These are phyloP conservation scores for Hebeloma cylindrosporum DNA, from an alignment of 768 basidiomycete species.

Conservation along the genomic window DNA sequence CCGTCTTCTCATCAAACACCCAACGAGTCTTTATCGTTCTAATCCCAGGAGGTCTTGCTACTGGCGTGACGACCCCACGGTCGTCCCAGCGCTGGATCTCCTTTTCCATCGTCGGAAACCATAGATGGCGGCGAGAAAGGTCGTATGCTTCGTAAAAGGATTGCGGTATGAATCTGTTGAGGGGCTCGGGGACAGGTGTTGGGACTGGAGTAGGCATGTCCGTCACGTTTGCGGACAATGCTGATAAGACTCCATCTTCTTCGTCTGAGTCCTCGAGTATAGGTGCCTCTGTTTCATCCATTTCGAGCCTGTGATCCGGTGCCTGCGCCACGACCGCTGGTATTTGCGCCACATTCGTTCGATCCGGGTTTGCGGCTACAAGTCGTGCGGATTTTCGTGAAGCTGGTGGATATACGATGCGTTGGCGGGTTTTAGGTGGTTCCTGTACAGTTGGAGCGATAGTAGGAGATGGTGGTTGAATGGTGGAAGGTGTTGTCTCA, in stretches of 20 bases:
- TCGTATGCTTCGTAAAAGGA: constrained; percentile 1
- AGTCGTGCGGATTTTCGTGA: not conserved
- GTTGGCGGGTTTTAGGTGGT: not conserved
- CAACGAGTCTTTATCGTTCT: constrained; percentile 3
- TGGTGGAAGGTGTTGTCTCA: too few species aligned
- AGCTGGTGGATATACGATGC: not conserved
- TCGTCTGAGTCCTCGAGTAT: too few species aligned
- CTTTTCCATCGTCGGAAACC: constrained; percentile 4
- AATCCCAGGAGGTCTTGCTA: constrained; percentile 1
- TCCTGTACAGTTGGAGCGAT: not conserved
- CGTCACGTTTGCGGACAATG: too few species aligned
- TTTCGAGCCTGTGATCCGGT: too few species aligned
- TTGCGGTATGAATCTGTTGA: not conserved
- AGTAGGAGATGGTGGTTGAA: not conserved
- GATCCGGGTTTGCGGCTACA: too few species aligned
- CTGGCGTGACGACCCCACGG: constrained; percentile 5
- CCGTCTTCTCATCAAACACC: constrained; percentile 5
- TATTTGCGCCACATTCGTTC: too few species aligned
- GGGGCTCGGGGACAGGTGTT: not conserved
- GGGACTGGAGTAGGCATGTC: too few species aligned
- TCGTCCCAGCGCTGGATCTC: constrained; percentile 6
- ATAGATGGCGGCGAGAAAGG: not conserved
- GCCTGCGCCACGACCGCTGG: too few species aligned
- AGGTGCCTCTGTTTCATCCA: too few species aligned
- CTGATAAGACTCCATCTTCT: too few species aligned